Conservation (phyloP, 2,329 filamentous ascomycete genomes). For the Hymenoscyphus albidus region DNA sequence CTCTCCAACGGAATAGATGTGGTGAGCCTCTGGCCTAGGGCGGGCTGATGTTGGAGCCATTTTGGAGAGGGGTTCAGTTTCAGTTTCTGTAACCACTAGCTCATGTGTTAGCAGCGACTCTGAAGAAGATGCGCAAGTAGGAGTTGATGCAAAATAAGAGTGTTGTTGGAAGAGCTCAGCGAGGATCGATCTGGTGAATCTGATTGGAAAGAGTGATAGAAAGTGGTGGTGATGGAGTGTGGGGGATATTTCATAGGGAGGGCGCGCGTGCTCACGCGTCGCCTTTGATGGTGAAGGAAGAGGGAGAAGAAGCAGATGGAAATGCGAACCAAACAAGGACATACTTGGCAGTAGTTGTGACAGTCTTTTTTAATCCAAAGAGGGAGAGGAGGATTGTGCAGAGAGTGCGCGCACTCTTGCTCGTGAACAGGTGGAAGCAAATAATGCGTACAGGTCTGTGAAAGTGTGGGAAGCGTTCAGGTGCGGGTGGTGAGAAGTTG, state of each 20-base stretch:
- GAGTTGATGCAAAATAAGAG: neutral
- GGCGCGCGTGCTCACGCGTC: neutral
- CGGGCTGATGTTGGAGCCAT: neutral
- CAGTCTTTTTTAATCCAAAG: conserved; percentile 6
- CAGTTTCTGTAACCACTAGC: neutral
- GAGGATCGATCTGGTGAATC: neutral
- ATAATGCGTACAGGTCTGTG: conserved; percentile 5
- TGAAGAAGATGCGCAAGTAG: neutral
- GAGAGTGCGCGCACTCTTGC: neutral
- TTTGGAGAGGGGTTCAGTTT: neutral
- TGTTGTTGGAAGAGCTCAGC: neutral
- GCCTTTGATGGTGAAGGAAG: neutral
- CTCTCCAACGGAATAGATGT: conserved; percentile 28
- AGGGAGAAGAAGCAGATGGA: neutral
- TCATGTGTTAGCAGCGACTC: neutral
- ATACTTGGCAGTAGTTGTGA: conserved; percentile 1
- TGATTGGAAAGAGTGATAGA: neutral
- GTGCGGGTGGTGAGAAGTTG: neutral
- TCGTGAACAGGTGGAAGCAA: conserved; percentile 4
- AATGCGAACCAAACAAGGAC: neutral
- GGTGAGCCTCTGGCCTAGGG: conserved; percentile 8
- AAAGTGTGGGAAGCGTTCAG: conserved; percentile 6
- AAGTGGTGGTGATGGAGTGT: neutral
- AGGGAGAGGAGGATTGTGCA: neutral
- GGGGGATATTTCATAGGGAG: neutral